Percentiles rank a stretch among this genome's conserved stretches.
Conservation (phyloP, 768 basidiomycete genomes). For the Hericium erinaceus region DNA sequence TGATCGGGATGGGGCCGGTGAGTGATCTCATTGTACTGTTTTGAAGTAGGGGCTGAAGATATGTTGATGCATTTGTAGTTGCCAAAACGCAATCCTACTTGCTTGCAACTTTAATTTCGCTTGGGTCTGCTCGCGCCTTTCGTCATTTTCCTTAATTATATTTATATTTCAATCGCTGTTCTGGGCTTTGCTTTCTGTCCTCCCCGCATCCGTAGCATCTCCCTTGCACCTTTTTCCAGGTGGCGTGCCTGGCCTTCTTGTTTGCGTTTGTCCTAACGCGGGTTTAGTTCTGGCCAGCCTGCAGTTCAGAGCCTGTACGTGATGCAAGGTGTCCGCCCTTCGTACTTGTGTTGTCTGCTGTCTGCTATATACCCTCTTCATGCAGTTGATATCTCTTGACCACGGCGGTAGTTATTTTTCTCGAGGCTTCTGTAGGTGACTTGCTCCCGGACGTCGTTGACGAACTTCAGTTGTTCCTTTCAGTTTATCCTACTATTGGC, state of each 20-base stretch:
- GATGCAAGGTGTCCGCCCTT: neutral
- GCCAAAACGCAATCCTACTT: too few relatives aligned
- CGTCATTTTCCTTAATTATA: neutral
- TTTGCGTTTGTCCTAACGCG: neutral
- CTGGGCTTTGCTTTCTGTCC: neutral
- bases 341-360: too few relatives aligned
- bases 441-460: too few relatives aligned
- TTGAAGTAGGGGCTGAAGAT: neutral
- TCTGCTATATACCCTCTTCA: neutral
- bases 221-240: too few relatives aligned
- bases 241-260: neutral
- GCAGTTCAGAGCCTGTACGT: neutral
- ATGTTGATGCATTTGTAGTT: too few relatives aligned
- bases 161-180: neutral
- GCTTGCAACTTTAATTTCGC: too few relatives aligned
- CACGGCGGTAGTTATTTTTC: too few relatives aligned
- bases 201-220: neutral
- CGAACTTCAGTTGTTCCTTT: too few relatives aligned
- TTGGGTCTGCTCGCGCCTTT: too few relatives aligned
- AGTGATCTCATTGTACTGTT: neutral
- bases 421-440: too few relatives aligned
- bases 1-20: slow-evolving; percentile 23
- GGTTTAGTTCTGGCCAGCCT: neutral
- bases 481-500: too few relatives aligned
- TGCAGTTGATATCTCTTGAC: neutral